Evolutionary conservation across 1,139 yeast species (phyloP).

Genomic region (Arxiozyma bovina): DNA sequence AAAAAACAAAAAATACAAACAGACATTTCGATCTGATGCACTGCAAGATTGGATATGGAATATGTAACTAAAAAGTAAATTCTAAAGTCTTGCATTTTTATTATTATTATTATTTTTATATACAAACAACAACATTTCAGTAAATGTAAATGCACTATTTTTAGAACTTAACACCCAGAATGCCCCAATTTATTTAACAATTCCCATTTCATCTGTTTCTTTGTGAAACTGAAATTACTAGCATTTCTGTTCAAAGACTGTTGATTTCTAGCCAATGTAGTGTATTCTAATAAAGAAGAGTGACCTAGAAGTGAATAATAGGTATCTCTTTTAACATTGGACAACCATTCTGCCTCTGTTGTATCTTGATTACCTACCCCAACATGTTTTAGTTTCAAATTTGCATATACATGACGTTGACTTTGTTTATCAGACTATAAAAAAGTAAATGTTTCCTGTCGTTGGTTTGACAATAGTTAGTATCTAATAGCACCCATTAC

Average conservation of each 20-base stretch:
- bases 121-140: background rate
- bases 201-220: conserved; percentile 20
- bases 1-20: too few species aligned
- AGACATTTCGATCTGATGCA: background rate
- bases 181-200: conserved; percentile 22
- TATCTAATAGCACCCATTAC: too few species aligned
- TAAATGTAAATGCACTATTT: background rate
- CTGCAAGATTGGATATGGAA: background rate
- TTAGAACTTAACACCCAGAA: background rate
- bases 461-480: background rate
- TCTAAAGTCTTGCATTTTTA: background rate
- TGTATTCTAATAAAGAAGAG: conserved; percentile 53
- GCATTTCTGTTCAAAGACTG: conserved; percentile 27
- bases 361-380: conserved; percentile 28
- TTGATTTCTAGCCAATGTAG: conserved; percentile 42
- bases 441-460: background rate
- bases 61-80: too few species aligned
- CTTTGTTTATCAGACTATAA: conserved; percentile 26
- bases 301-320: conserved; percentile 65
- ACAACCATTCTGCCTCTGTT: conserved; percentile 26
- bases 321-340: conserved; percentile 66
- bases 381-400: conserved; percentile 25
- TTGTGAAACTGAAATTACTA: conserved; percentile 26
- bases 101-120: too few species aligned
- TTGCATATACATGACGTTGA: conserved; percentile 21